Evolutionary conservation across 805 yeast species (phyloP).

Genomic region (Schwanniomyces occidentalis): DNA sequence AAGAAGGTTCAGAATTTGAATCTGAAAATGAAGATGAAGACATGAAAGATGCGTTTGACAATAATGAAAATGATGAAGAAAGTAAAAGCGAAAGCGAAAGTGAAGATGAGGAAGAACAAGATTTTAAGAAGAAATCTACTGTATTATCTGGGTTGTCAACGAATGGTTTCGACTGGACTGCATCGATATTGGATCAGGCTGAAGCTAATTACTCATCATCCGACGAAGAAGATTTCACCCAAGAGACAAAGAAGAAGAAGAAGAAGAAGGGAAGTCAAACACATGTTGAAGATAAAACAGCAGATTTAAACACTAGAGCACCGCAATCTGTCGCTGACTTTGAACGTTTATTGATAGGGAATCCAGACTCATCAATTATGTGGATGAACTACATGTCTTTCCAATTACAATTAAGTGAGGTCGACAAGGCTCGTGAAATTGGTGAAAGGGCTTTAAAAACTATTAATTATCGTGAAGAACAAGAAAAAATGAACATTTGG

Average conservation of each 20-base stretch:
- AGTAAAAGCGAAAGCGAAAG: slow-evolving; percentile 25
- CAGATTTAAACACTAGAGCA: slow-evolving; percentile 75
- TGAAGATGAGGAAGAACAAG: slow-evolving; percentile 25
- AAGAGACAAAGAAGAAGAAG: slow-evolving; percentile 46
- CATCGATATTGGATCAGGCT: slow-evolving; percentile 81
- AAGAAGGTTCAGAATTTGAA: slow-evolving; percentile 16
- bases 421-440: slow-evolving; percentile 91
- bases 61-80: slow-evolving; percentile 23
- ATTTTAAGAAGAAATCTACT: slow-evolving; percentile 15
- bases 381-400: slow-evolving; percentile 99
- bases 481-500: slow-evolving; percentile 93
- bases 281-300: slow-evolving; percentile 76
- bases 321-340: slow-evolving; percentile 93
- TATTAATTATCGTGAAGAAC: slow-evolving; percentile 87
- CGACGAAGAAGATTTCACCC: slow-evolving; percentile 59
- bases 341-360: slow-evolving; percentile 87
- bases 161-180: slow-evolving; percentile 95
- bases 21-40: slow-evolving; percentile 34
- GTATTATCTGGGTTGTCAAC: slow-evolving; percentile 65
- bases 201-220: slow-evolving; percentile 54
- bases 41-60: slow-evolving; percentile 36
- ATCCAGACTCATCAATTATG: slow-evolving; percentile 87
- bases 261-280: slow-evolving; percentile 50
- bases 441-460: slow-evolving; percentile 91
- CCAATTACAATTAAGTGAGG: slow-evolving; percentile 90